Evolutionary conservation across 1,284 basidiomycete genomes (phyloP), one percentile per base, ranked within the genome.

Genomic region (Phlebopus sp.): DNA sequence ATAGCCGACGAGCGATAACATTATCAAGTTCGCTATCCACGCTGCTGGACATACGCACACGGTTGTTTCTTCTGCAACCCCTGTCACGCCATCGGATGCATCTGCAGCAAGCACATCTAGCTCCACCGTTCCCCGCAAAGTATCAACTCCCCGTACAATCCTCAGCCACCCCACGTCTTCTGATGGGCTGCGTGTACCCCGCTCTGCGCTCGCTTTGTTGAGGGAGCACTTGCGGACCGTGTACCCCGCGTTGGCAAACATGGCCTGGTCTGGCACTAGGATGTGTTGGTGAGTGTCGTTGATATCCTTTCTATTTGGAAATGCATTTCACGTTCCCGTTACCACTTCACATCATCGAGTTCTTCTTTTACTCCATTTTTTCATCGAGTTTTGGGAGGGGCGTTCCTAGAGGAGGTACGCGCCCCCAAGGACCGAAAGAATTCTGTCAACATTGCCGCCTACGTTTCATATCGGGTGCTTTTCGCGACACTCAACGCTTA

Each of bases 21-120:
- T 88, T 35, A 62, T 95, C 32, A 96, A 95, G 63, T 67, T 88
- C 58, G 88, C 81, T 2, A 76, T 86, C 37, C 88, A 94, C 60
- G 66, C 69, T 14, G 74, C 76, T 10, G 92, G 92, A 3, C 82
- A 81, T 58, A 78, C 79, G 14, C 69, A 83, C 64, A 68, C 63
- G 57, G 21, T 68, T 15, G 4, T 45, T n/a, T 29, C 44, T 8
- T 45, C 40, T 5, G n/a, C 15, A 3, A 13, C 17, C 10, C 11
- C 17, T n/a, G 4, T 27, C 53, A 19, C 5, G 5, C 27, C 55
- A 46, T 36, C 44, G 31, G 37, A 53, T 35, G 37, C 48, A 23
- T 41, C 41, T 37, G 46, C 42, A 27, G n/a, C 41, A 5, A 30
- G 21, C 23, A 11, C 42, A 45, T 46, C 17, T 18, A 23, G 6